A percentile compares a stretch with the other conserved stretches of the same genome.
phyloP scores from a whole-genome alignment of 495 filamentous ascomycete species.

The Daldinia vernicosa region DNA sequence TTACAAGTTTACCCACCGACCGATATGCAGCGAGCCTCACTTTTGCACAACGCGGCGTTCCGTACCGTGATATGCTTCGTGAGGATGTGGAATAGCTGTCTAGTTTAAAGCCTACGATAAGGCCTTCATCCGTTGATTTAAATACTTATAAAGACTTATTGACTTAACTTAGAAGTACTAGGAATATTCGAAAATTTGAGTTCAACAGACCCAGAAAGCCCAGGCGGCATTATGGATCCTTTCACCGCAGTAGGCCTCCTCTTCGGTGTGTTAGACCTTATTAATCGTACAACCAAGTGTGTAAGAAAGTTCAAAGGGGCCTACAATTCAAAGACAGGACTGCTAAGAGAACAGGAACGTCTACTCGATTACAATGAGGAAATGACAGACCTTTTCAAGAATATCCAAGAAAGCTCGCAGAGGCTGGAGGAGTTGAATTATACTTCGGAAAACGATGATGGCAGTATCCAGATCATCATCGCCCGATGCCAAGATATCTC shows the following conservation, averaged over 20 bases:
- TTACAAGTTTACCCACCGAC: not conserved
- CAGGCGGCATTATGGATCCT: not conserved
- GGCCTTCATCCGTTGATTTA: too few species aligned
- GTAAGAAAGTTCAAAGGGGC: not conserved
- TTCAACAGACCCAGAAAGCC: not conserved
- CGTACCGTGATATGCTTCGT: not conserved
- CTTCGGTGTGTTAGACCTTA: not conserved
- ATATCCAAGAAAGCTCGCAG: not conserved
- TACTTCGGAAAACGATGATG: not conserved
- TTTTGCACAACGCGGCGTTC: not conserved
- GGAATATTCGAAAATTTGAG: not conserved
- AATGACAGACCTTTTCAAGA: not conserved
- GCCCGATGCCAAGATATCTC: not conserved
- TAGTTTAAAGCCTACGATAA: too few species aligned
- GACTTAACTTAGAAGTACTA: not conserved
- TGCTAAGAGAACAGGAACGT: not conserved
- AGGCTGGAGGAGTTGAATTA: not conserved
- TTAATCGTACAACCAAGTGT: not conserved
- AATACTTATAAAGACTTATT: not conserved
- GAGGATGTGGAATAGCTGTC: not conserved
- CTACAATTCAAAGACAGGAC: not conserved
- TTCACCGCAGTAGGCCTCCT: not conserved
- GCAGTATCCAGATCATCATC: not conserved
- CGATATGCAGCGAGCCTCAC: not conserved
- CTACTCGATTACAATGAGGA: not conserved